phyloP scores from a whole-genome alignment of 345 rosid genomes.

The Laguncularia racemosa region DNA sequence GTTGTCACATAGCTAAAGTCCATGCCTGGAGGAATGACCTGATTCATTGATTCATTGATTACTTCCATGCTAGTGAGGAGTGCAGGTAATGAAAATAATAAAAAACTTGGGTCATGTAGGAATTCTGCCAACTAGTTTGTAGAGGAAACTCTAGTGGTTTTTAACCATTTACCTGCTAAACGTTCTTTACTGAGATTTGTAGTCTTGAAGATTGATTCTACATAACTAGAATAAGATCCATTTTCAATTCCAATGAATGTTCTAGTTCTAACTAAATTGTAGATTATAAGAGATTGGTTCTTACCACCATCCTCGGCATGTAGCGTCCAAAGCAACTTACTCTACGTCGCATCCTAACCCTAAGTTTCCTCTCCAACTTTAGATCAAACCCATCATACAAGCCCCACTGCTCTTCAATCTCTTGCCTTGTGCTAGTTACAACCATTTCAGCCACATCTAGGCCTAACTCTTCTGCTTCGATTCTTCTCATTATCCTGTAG shows the following conservation, averaged over 20 bases:
- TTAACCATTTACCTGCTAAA: too few species aligned
- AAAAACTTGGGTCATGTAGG: too few species aligned
- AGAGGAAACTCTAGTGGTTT: too few species aligned
- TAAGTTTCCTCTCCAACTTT: constrained; percentile 57
- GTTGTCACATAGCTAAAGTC: constrained; percentile 55
- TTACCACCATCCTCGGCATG: constrained; percentile 74
- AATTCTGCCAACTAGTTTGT: too few species aligned
- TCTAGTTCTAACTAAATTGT: too few species aligned
- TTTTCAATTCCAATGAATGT: too few species aligned
- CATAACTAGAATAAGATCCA: too few species aligned
- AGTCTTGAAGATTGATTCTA: too few species aligned
- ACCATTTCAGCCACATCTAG: constrained; percentile 60
- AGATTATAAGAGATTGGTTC: neutral
- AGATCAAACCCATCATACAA: constrained; percentile 65
- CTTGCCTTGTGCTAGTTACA: constrained; percentile 67
- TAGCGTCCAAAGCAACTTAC: constrained; percentile 61
- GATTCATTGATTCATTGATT: constrained; percentile 6
- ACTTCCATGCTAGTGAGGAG: neutral
- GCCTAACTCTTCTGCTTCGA: constrained; percentile 52
- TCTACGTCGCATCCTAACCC: constrained; percentile 52
- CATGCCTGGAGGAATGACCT: constrained; percentile 72
- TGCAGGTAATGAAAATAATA: too few species aligned
- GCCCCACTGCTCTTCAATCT: constrained; percentile 77
- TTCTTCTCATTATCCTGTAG: constrained; percentile 56
- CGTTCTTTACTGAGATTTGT: too few species aligned